Percentiles rank a stretch among this genome's conserved stretches.
phyloP scores from a whole-genome alignment of 164 flowering plant species.

The Annona cherimola region DNA sequence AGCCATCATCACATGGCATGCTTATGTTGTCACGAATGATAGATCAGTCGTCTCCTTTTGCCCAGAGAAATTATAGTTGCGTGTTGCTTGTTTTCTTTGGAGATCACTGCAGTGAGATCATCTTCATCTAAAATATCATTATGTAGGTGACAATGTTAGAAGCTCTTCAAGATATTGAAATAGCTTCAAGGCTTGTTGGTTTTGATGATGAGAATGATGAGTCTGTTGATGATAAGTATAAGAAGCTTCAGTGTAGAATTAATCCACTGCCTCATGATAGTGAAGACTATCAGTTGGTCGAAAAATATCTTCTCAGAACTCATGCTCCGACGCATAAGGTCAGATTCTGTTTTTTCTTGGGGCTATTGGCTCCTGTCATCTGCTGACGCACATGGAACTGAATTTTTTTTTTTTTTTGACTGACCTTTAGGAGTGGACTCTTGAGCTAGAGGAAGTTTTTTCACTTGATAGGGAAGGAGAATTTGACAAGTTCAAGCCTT shows the following conservation, averaged over 20 bases:
- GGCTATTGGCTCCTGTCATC: background rate
- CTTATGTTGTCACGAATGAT: too few species aligned
- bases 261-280: conserved; percentile 70
- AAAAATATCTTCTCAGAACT: conserved; percentile 80
- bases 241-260: conserved; percentile 64
- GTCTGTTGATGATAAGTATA: conserved; percentile 81
- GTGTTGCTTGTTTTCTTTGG: too few species aligned
- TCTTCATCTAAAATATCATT: background rate
- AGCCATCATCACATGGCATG: too few species aligned
- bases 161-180: conserved; percentile 95
- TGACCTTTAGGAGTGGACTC: conserved; percentile 69
- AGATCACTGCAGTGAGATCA: too few species aligned
- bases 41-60: too few species aligned
- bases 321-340: conserved; percentile 98
- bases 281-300: conserved; percentile 66
- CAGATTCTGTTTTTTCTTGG: conserved; percentile 8
- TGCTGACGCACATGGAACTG: background rate
- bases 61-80: too few species aligned
- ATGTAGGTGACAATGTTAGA: conserved; percentile 90
- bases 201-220: conserved; percentile 72
- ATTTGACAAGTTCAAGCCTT: conserved; percentile 62
- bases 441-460: conserved; percentile 94
- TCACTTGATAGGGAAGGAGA: conserved; percentile 89
- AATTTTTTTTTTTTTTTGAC: conserved; percentile 1
- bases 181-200: conserved; percentile 90